These are phyloP conservation scores for Mallotus repandus DNA, from an alignment of 441 rosid genomes.

Conservation along the genomic window DNA sequence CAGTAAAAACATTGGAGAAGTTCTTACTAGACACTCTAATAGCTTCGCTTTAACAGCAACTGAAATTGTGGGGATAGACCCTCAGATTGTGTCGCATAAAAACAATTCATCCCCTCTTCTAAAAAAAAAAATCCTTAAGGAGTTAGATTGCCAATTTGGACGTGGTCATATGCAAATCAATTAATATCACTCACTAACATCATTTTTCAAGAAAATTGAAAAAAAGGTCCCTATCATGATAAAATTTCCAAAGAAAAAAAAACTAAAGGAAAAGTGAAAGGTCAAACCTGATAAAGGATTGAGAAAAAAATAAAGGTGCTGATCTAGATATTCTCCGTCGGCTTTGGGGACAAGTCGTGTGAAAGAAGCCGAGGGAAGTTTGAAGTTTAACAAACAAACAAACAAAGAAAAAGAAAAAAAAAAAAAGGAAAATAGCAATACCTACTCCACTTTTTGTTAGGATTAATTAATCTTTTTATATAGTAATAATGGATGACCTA, in stretches of 20 bases:
- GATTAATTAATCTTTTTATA: not conserved
- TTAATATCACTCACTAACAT: no score
- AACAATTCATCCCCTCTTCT: no score
- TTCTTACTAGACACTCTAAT: no score
- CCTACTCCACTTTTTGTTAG: conserved; percentile 19
- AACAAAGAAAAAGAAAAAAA: not conserved
- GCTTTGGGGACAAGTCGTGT: not conserved
- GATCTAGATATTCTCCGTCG: not conserved
- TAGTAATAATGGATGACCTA: not conserved
- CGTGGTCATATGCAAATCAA: no score
- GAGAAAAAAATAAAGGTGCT: not conserved
- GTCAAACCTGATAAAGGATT: conserved; percentile 19
- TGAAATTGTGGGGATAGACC: no score
- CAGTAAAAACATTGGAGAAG: no score
- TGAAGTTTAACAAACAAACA: not conserved
- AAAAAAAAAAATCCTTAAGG: no score
- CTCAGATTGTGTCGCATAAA: no score
- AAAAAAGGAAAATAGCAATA: not conserved
- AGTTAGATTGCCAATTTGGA: no score
- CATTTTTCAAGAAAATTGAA: no score
- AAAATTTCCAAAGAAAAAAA: not conserved
- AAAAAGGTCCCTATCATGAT: not conserved
- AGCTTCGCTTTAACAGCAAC: no score
- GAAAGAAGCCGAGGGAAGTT: not conserved
- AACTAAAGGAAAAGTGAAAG: not conserved